Base-by-base conservation (phyloP, 179 eudicot species). In the Amaranthus tricolor region DNA sequence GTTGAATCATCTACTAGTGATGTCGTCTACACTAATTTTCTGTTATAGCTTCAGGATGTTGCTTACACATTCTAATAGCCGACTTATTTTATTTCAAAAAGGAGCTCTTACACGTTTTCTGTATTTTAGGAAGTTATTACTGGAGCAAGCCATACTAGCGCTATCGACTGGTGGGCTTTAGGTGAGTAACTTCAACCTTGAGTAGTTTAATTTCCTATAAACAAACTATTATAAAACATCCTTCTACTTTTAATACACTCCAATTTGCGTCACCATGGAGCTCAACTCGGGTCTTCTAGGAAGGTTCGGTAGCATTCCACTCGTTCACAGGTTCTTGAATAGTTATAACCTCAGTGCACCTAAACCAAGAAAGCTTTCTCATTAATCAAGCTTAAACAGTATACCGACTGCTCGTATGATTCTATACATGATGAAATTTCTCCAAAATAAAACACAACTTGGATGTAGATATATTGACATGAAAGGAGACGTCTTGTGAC, bases 111-210 rank as follows among this genome's bases (percentile, higher is more conserved):
- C 59, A 54, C 49, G 74, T 73, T 21, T 62, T 68, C 48, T 81
- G 66, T 62, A 10, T 74, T 81, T 40, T 84, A 94, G 98, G 98
- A 94, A 89, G 91, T 90, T 76, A 90, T 94, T 58, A 94, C 96
- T 7, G 98, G 98, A 60, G 89, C 80, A 44, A 94, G 96, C 64
- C 98, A 94, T 78, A 87, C 89, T 71, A 90, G 98, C 74, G 98
- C 98, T 66, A 88, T 95, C 77, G 99, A 95, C 81, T 95, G 99
- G 99, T 94, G 98, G 98, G 89, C 96, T 80, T 81, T 94, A 69
- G 98, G 98, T 94, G 79, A 85, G 96, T 67, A 49, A 55, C 61
- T 68, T 44, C 52, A 15, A 67, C 59, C 47, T 43, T 31, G 3
- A 31, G 40, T 31, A 0, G 40, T 31, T 31, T 31, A 31, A 31